A percentile compares a stretch with the other conserved stretches of the same genome.
These are phyloP conservation scores for Miscanthus lutarioriparius DNA, from an alignment of 176 grass and related monocot genomes.

Conservation along the genomic window DNA sequence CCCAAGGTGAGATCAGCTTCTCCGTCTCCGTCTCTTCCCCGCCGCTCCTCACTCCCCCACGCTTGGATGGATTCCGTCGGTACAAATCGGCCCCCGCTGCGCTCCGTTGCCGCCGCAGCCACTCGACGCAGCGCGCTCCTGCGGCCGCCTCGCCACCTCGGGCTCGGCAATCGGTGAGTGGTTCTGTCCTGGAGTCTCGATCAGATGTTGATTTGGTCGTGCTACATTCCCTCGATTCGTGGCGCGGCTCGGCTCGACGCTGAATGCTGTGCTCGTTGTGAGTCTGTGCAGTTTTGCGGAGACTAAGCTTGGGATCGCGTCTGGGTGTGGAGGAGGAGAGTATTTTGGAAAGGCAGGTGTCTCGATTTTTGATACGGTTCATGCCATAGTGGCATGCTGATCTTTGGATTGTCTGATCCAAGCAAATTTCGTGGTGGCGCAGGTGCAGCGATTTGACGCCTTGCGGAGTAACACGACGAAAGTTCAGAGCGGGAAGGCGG, in stretches of 20 bases:
- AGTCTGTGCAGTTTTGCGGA: constrained; percentile 47
- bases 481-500: constrained; percentile 44
- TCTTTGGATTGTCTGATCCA: constrained; percentile 20
- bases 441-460: constrained; percentile 44
- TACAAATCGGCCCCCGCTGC: constrained; percentile 24
- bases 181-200: neutral
- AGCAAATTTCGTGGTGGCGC: constrained; percentile 24
- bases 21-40: constrained; percentile 22
- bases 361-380: neutral
- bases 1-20: constrained; percentile 51
- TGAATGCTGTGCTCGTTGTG: neutral
- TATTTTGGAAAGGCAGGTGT: constrained; percentile 51
- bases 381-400: neutral
- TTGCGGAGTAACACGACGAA: constrained; percentile 19
- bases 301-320: constrained; percentile 35
- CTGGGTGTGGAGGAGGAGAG: constrained; percentile 21
- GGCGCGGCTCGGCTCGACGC: neutral
- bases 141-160: neutral
- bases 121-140: constrained; percentile 21
- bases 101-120: constrained; percentile 16
- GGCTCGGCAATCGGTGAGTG: constrained; percentile 28
- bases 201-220: neutral
- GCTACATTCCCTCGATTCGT: constrained; percentile 17
- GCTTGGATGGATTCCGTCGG: constrained; percentile 49
- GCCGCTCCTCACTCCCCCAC: neutral